Evolutionary conservation across 2,329 filamentous ascomycete genomes (phyloP).

Genomic region (Pleochaeta shiraiana): DNA sequence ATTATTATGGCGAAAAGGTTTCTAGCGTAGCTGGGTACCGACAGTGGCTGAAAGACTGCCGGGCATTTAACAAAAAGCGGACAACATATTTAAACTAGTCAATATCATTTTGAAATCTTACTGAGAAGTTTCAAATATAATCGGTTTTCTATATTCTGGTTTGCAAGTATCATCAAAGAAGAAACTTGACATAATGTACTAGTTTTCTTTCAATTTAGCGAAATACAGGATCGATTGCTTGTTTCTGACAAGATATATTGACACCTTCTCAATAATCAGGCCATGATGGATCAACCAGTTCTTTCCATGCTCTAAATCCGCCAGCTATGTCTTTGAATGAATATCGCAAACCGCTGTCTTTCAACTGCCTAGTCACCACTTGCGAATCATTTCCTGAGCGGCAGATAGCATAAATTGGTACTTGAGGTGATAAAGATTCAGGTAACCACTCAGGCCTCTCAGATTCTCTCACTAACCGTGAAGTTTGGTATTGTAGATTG

Average conservation of each 20-base stretch:
- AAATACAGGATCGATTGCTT: too few species aligned
- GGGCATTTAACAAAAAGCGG: conserved; percentile 81
- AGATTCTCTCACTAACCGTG: not conserved
- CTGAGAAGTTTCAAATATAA: too few species aligned
- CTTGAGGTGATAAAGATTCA: conserved; percentile 20
- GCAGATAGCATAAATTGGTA: conserved; percentile 50
- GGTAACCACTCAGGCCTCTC: conserved; percentile 21
- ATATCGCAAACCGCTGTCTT: conserved; percentile 30
- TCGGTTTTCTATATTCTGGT: too few species aligned
- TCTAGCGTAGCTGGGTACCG: conserved; percentile 78
- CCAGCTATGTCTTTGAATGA: conserved; percentile 50
- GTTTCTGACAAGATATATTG: not conserved
- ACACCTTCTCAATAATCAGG: conserved; percentile 27
- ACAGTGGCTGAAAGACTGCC: conserved; percentile 93
- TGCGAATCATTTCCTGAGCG: conserved; percentile 63
- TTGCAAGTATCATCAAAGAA: too few species aligned
- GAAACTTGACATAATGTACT: too few species aligned
- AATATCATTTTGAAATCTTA: too few species aligned
- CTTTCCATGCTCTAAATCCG: conserved; percentile 51
- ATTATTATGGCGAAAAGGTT: conserved; percentile 99
- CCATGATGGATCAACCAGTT: conserved; percentile 36
- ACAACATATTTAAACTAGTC: conserved; percentile 15
- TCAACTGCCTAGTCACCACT: conserved; percentile 40
- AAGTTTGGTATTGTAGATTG: conserved; percentile 19
- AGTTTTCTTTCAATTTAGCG: too few species aligned